Evolutionary conservation across 176 grass and related monocot species (phyloP).

Genomic region (Hordeum vulgare): DNA sequence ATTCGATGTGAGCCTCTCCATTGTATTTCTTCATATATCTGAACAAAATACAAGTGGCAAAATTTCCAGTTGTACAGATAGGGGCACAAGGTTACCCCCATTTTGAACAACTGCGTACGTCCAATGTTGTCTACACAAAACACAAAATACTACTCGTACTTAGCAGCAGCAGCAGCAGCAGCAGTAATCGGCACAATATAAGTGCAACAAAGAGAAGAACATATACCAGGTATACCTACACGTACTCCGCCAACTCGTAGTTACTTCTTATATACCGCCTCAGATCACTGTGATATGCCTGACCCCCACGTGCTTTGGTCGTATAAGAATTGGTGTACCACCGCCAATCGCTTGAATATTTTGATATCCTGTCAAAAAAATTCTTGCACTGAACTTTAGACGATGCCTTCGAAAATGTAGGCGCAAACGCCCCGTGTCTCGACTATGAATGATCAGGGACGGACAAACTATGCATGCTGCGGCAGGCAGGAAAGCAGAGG

Average conservation of each 20-base stretch:
- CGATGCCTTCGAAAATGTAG: background rate
- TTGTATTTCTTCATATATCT: background rate
- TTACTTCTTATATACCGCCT: conserved; percentile 12
- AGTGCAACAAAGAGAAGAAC: background rate
- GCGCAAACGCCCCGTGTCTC: background rate
- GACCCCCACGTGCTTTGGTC: background rate
- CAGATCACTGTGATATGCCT: background rate
- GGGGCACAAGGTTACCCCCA: background rate
- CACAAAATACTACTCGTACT: background rate
- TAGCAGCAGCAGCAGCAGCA: background rate
- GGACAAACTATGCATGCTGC: background rate
- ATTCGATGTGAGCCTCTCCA: background rate
- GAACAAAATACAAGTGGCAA: conserved; percentile 4
- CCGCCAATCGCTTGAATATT: background rate
- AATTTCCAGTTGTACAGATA: background rate
- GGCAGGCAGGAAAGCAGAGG: background rate
- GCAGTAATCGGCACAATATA: background rate
- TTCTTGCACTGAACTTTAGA: background rate
- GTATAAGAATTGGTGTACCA: background rate
- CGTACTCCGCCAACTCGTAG: background rate
- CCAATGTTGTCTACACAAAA: background rate
- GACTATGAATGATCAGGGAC: background rate
- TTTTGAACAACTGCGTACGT: background rate
- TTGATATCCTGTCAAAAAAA: background rate
- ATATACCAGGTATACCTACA: background rate